Percentiles rank a stretch among this genome's conserved stretches.
phyloP scores from a whole-genome alignment of 1,139 yeast genomes.

The Lodderomyces parapsilosis region DNA sequence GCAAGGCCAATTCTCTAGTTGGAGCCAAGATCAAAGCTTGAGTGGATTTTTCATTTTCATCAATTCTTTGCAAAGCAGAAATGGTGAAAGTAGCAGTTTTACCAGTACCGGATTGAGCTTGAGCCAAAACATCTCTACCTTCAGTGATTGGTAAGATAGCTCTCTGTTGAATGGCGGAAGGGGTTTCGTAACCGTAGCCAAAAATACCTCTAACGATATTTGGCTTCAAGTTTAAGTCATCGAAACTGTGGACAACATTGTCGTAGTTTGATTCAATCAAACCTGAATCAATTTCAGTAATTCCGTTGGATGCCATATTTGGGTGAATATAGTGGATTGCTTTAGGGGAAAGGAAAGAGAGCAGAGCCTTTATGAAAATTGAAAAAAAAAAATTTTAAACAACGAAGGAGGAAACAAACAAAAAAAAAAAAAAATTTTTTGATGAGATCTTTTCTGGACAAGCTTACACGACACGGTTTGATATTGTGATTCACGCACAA shows the following conservation, averaged over 20 bases:
- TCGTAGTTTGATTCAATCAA: constrained; percentile 96
- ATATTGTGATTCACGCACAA: neutral
- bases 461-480: neutral
- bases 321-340: neutral
- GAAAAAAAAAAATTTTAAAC: neutral
- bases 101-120: constrained; percentile 99
- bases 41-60: constrained; percentile 70
- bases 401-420: neutral
- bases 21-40: constrained; percentile 97
- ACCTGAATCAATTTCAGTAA: constrained; percentile 79
- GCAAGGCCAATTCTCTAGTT: constrained; percentile 97
- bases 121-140: constrained; percentile 97
- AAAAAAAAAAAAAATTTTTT: neutral
- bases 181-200: constrained; percentile 97
- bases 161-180: constrained; percentile 98
- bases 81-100: constrained; percentile 99
- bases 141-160: constrained; percentile 96
- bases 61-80: constrained; percentile 93
- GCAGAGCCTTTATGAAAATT: too few relatives aligned
- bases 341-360: too few relatives aligned
- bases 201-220: constrained; percentile 83
- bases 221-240: constrained; percentile 81
- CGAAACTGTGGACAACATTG: constrained; percentile 88
- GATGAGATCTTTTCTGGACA: neutral
- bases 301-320: constrained; percentile 49